Base-by-base conservation (phyloP, 2,329 filamentous ascomycete species). In the Bipolaris victoriae region DNA sequence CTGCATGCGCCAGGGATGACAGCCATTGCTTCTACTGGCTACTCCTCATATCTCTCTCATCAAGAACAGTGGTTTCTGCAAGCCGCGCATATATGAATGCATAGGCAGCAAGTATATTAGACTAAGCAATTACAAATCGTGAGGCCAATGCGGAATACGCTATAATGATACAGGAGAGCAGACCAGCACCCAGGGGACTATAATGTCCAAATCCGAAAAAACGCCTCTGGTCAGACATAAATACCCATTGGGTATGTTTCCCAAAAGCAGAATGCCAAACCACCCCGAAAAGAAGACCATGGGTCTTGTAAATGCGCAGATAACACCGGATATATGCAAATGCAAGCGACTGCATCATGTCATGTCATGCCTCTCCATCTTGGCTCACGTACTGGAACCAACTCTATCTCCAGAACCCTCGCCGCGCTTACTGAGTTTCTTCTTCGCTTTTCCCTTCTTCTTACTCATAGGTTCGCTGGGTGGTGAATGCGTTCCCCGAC, bases 371-470 rank as follows among this genome's bases (percentile, higher is more conserved):
- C 29, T 10, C 20, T 22, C 37, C 22, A 39, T 39, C 29, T 18
- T 33, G n/a, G 16, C 11, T 60, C 36, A 65, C 40, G 62, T 33
- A 55, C 73, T 75, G 6, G 68, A 73, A 5, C 72, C 73, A 63
- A 74, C 66, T 31, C 65, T 60, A 9, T 61, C 57, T 9, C 62
- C 63, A 6, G 37, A 24, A 22, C 68, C 67, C 5, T 54, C 65
- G 29, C 59, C 62, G 6, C 57, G 61, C 41, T 54, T 67, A 40
- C 56, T 68, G 5, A 54, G 57, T 51, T 65, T 71, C 59, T 71
- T 73, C 69, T 71, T 75, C 5, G 58, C 68, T 49, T 75, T 75
- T 1, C 64, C 67, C 51, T 71, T 73, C 49, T 64, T 72, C 63
- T 64, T 70, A 3, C 41, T 66, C 3, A 43, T 10, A 11, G 51